Percentiles rank a stretch among this genome's conserved stretches.
These are phyloP conservation scores for Globisporangium paroecandrum DNA, from an alignment of 352 stramenopile species.

Conservation along the genomic window DNA sequence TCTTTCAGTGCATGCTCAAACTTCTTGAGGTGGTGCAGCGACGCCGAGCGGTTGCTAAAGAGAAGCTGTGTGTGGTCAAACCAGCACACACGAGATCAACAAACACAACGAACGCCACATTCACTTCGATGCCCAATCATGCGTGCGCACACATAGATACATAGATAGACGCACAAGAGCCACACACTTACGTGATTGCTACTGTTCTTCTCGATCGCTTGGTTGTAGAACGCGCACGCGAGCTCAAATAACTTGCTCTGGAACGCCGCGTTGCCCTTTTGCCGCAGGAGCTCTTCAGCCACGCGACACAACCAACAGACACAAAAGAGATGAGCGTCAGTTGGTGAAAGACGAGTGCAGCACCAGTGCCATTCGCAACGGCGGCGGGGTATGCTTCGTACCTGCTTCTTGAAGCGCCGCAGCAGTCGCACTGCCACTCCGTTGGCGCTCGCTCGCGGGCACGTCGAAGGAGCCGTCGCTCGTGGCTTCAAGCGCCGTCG, in stretches of 20 bases:
- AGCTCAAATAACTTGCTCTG: constrained; percentile 44
- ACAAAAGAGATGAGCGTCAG: not conserved
- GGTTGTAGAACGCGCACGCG: constrained; percentile 49
- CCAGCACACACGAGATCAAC: not conserved
- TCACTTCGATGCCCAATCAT: not conserved
- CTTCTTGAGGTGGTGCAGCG: constrained; percentile 69
- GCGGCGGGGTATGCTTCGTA: not conserved
- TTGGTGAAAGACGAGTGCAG: not conserved
- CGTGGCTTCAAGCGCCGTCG: constrained; percentile 22
- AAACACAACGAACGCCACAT: not conserved
- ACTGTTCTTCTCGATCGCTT: constrained; percentile 45
- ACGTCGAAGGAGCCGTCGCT: constrained; percentile 41
- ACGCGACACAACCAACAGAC: not conserved
- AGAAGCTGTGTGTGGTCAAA: constrained; percentile 36
- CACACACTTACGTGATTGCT: constrained; percentile 43
- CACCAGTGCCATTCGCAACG: not conserved
- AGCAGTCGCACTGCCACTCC: not conserved
- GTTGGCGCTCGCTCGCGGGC: constrained; percentile 4
- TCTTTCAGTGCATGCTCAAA: constrained; percentile 76
- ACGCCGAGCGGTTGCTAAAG: constrained; percentile 87
- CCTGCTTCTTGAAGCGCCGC: not conserved
- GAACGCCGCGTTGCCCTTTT: constrained; percentile 70
- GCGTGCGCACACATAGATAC: not conserved
- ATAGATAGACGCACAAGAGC: not conserved
- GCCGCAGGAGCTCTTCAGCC: constrained; percentile 36